Evolutionary conservation across 169 alveolate species (phyloP).

Genomic region (Cryptosporidium sp.): DNA sequence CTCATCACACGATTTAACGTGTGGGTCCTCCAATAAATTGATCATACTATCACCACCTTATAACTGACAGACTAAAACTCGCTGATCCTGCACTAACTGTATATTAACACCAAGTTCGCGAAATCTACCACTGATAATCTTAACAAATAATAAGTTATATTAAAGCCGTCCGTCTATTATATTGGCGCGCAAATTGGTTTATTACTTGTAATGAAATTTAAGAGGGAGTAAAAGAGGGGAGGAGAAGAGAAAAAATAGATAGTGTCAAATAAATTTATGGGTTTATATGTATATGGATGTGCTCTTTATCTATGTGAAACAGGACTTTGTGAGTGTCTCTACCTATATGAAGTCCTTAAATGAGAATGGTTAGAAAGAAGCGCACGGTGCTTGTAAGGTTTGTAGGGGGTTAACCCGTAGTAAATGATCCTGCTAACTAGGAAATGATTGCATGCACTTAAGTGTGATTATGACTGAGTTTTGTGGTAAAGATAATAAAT

Average conservation of each 20-base stretch:
- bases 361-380: neutral
- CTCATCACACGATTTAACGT: constrained; percentile 68
- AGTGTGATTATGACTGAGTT: no score
- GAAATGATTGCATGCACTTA: no score
- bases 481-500: no score
- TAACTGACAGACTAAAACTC: neutral
- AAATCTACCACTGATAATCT: neutral
- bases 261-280: neutral
- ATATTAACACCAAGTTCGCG: neutral
- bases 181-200: neutral
- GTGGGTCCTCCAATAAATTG: constrained; percentile 66
- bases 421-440: neutral
- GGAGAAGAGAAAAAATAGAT: neutral
- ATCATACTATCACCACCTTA: constrained; percentile 24
- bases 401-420: neutral
- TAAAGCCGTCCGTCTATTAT: neutral
- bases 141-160: neutral
- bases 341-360: neutral
- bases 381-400: neutral
- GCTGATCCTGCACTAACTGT: neutral
- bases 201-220: neutral
- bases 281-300: neutral
- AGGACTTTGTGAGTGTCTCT: neutral
- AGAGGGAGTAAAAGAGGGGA: neutral
- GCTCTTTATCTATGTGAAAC: neutral